These are phyloP conservation scores for Sporothrix phasma DNA, from an alignment of 2,329 filamentous ascomycete species.

Conservation along the genomic window DNA sequence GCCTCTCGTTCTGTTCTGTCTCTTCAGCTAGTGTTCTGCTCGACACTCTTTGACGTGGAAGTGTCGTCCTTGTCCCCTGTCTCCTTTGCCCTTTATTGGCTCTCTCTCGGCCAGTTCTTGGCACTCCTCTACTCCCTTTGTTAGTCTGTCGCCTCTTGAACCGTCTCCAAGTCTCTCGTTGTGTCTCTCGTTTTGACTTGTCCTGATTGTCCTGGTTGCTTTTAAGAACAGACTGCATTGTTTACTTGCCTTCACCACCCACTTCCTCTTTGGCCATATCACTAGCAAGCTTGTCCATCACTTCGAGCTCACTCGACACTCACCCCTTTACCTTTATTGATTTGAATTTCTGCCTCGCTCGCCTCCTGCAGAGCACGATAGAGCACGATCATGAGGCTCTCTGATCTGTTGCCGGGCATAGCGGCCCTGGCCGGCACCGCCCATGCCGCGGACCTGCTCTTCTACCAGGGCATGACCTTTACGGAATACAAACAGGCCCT, in stretches of 20 bases:
- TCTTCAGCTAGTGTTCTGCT: background rate
- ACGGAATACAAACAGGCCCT: conserved; percentile 21
- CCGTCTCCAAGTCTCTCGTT: background rate
- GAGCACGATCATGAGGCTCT: background rate
- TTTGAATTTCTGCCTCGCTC: too few species aligned
- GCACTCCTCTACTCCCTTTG: background rate
- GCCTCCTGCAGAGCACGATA: too few species aligned
- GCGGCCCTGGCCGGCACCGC: conserved; percentile 14
- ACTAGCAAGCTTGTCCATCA: background rate
- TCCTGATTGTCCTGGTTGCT: background rate
- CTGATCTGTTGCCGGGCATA: conserved; percentile 1
- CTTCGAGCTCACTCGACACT: background rate
- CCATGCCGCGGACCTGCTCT: conserved; percentile 21
- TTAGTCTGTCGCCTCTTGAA: background rate
- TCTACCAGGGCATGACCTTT: conserved; percentile 21
- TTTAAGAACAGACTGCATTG: background rate
- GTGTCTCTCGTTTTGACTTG: background rate
- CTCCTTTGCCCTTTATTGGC: background rate
- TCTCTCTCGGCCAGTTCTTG: background rate
- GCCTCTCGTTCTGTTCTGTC: background rate
- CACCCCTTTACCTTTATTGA: background rate
- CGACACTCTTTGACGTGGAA: background rate
- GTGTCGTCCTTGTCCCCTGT: background rate
- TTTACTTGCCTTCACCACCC: background rate
- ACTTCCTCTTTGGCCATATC: background rate